Conservation (phyloP, 1,139 yeast genomes). For the Nematodospora anomalae region DNA sequence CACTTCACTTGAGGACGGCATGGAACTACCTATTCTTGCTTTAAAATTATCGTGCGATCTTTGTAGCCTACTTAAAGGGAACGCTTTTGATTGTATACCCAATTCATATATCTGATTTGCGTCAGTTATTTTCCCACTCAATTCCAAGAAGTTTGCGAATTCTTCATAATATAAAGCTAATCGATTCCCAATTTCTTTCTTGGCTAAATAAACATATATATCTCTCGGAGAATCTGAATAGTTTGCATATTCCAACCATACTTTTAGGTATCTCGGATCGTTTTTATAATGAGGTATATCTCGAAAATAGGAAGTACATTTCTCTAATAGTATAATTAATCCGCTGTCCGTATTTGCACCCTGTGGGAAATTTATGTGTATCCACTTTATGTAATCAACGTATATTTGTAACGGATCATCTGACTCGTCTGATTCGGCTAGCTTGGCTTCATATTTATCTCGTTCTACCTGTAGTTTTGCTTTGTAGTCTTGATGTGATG, state of each 20-base stretch:
- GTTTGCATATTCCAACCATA: constrained; percentile 78
- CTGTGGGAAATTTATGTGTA: constrained; percentile 62
- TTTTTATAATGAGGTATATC: constrained; percentile 69
- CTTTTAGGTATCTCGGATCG: constrained; percentile 73
- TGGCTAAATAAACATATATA: constrained; percentile 68
- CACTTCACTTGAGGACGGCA: constrained; percentile 9
- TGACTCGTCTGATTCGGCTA: constrained; percentile 51
- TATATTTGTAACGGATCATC: constrained; percentile 84
- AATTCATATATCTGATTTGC: constrained; percentile 63
- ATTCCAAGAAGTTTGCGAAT: constrained; percentile 68
- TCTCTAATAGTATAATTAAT: constrained; percentile 62
- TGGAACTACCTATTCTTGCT: constrained; percentile 9
- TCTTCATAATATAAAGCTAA: constrained; percentile 78
- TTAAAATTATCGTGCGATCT: constrained; percentile 51
- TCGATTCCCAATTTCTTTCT: constrained; percentile 68
- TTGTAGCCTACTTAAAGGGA: constrained; percentile 59
- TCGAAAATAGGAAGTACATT: constrained; percentile 69
- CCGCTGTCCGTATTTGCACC: constrained; percentile 71
- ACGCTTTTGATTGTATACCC: constrained; percentile 63
- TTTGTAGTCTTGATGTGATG: constrained; percentile 22
- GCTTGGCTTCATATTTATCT: constrained; percentile 41
- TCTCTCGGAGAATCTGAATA: constrained; percentile 73
- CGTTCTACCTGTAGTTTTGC: constrained; percentile 35
- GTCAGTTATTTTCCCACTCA: constrained; percentile 49
- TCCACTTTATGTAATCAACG: constrained; percentile 74